Conservation (phyloP, 169 alveolate genomes). For the Plasmodium vinckei region DNA sequence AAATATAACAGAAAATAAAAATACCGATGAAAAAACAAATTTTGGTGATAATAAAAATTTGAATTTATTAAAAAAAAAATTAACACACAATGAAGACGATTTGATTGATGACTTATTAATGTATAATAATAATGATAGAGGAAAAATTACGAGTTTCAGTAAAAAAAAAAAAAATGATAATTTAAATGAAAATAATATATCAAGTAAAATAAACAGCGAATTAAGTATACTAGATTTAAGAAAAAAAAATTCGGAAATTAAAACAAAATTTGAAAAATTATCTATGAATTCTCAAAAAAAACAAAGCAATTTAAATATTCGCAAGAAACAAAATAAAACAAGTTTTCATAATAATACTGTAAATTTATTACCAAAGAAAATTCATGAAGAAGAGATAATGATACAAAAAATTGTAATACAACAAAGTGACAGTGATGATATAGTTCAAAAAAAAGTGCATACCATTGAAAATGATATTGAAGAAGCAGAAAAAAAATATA, state of each 20-base stretch:
- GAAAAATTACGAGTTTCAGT: not conserved
- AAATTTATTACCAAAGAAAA: not conserved
- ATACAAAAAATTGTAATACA: conserved; percentile 28
- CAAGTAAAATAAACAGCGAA: conserved; percentile 31
- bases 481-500: conserved; percentile 18
- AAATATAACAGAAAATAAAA: too few species aligned
- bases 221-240: conserved; percentile 29
- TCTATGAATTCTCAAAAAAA: conserved; percentile 16
- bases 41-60: too few species aligned
- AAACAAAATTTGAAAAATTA: conserved; percentile 29
- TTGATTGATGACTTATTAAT: too few species aligned
- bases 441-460: conserved; percentile 39
- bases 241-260: conserved; percentile 51
- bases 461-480: conserved; percentile 31
- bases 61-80: too few species aligned
- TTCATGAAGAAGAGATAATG: conserved; percentile 34
- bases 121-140: too few species aligned
- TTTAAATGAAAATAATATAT: not conserved
- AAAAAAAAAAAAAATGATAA: conserved; percentile 17
- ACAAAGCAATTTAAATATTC: conserved; percentile 5
- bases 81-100: too few species aligned
- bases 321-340: conserved; percentile 15
- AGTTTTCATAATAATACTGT: not conserved
- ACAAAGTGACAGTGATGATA: conserved; percentile 31
- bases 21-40: too few species aligned